Base-by-base conservation (phyloP, 1,284 basidiomycete genomes). In the Naganishia sp. region DNA sequence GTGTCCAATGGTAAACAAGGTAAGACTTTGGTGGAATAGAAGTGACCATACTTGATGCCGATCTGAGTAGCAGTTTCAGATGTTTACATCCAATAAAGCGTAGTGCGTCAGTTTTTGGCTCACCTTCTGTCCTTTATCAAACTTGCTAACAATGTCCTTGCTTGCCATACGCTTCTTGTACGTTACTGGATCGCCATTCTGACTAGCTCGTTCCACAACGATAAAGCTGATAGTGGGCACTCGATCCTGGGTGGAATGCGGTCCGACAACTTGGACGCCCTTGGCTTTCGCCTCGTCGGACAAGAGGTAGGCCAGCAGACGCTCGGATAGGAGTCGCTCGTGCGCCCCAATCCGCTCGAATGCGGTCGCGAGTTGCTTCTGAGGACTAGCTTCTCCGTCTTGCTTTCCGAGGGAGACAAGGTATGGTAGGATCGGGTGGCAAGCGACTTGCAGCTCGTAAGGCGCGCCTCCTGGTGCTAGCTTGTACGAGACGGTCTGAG, bases 1-100 rank as follows among this genome's bases (percentile, higher is more conserved):
- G 61, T 49, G 7, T 67, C 66, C 45, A 69, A 46, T 18, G 66
- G 65, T 6, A 88, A 77, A 42, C 78, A 76, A 7, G 83, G 80
- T 10, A 89, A 79, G 15, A 90, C 79, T 0, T 84, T 84, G 73
- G 88, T 88, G 3, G 89, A 88, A 72, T 90, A 90, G 74, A 88
- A 90, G 74, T 91, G 87, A 0, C 90, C 89, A 67, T 85, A 89
- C 17, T 88, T 86, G 57, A 90, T 88, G 0, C 88, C 89, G 55
- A 89, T 83, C 89, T 90, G 61, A 31, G 5, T 28, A 23, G n/a
- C 17, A 3, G 35, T 39, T 39, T 39, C 13, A 10, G 58, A 25
- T 57, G 18, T 6, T 17, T 6, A 15, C 18, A 32, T 39, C 35
- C 35, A 9, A 9, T 10, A 2, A 39, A 39, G 35, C 35, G 35